A percentile compares a stretch with the other conserved stretches of the same genome.
Evolutionary conservation across 1,284 basidiomycete genomes (phyloP).

Genomic region (Apiotrichum gamsii): DNA sequence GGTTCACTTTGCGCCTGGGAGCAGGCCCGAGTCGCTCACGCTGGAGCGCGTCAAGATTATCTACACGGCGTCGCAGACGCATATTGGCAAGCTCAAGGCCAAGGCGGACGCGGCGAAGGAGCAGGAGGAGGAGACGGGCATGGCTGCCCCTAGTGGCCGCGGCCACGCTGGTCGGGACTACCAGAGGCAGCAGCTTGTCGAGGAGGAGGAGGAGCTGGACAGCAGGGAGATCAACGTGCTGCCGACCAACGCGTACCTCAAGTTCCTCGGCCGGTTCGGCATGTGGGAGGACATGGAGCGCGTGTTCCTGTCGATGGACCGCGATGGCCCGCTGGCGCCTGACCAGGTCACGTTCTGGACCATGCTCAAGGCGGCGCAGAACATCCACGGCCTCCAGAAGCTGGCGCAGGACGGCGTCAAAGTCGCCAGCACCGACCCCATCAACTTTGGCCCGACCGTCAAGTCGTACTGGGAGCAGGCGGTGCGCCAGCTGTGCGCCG

Average conservation of each 20-base stretch:
- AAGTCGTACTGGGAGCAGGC: slow-evolving; percentile 32
- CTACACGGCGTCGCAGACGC: slow-evolving; percentile 35
- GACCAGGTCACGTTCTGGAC: slow-evolving; percentile 38
- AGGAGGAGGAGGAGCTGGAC: background rate
- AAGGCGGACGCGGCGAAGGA: background rate
- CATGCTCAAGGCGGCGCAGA: slow-evolving; percentile 25
- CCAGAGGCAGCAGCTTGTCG: background rate
- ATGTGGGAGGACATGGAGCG: slow-evolving; percentile 38
- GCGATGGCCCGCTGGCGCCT: slow-evolving; percentile 27
- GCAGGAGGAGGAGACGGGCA: background rate
- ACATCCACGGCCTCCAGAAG: slow-evolving; percentile 6
- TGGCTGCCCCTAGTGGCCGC: background rate
- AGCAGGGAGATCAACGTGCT: slow-evolving; percentile 21
- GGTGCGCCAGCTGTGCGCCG: slow-evolving; percentile 19
- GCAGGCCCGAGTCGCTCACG: slow-evolving; percentile 21
- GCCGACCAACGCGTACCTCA: slow-evolving; percentile 44
- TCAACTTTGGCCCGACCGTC: slow-evolving; percentile 18
- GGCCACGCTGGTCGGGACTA: background rate
- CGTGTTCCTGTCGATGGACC: slow-evolving; percentile 34
- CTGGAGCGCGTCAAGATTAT: slow-evolving; percentile 35
- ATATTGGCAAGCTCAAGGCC: slow-evolving; percentile 13
- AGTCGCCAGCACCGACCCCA: background rate
- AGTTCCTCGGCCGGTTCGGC: slow-evolving; percentile 33
- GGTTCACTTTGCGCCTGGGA: slow-evolving; percentile 6
- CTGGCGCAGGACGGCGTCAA: background rate